Evolutionary conservation across 225 moss, liverwort and hornwort genomes (phyloP).

Genomic region (Pseudisothecium myosuroides): DNA sequence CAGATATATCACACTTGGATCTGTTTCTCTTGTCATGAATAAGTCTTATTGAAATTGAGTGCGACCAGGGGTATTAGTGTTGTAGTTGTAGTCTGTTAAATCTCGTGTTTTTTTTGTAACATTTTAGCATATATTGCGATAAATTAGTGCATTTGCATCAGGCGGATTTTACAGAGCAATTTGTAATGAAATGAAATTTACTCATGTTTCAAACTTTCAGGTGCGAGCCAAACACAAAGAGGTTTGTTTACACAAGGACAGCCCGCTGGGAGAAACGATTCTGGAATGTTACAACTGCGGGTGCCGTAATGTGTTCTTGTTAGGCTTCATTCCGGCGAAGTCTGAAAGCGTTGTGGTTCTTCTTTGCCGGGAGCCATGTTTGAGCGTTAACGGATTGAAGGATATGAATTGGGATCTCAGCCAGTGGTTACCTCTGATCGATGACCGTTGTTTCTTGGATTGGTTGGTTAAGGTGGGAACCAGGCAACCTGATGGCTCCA

Average conservation of each 20-base stretch:
- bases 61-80: not conserved
- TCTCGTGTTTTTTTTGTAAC: not conserved
- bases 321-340: slow-evolving; percentile 82
- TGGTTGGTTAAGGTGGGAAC: slow-evolving; percentile 48
- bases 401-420: slow-evolving; percentile 65
- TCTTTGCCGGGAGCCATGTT: slow-evolving; percentile 53
- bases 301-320: slow-evolving; percentile 60
- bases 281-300: slow-evolving; percentile 86
- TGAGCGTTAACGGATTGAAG: slow-evolving; percentile 54
- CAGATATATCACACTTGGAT: not conserved
- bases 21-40: not conserved
- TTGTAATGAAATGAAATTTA: not conserved
- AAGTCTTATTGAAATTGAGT: not conserved
- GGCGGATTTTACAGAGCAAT: not conserved
- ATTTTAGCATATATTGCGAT: not conserved
- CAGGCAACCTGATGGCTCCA: not conserved
- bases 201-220: slow-evolving; percentile 18
- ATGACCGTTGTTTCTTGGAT: slow-evolving; percentile 51
- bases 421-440: slow-evolving; percentile 84
- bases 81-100: not conserved
- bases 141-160: not conserved
- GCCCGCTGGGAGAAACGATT: slow-evolving; percentile 60
- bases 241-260: slow-evolving; percentile 64
- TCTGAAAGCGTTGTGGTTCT: slow-evolving; percentile 59
- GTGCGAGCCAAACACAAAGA: slow-evolving; percentile 98